A percentile compares a stretch with the other conserved stretches of the same genome.
Evolutionary conservation across 2,329 filamentous ascomycete species (phyloP).

Genomic region (Colletotrichum gigasporum): DNA sequence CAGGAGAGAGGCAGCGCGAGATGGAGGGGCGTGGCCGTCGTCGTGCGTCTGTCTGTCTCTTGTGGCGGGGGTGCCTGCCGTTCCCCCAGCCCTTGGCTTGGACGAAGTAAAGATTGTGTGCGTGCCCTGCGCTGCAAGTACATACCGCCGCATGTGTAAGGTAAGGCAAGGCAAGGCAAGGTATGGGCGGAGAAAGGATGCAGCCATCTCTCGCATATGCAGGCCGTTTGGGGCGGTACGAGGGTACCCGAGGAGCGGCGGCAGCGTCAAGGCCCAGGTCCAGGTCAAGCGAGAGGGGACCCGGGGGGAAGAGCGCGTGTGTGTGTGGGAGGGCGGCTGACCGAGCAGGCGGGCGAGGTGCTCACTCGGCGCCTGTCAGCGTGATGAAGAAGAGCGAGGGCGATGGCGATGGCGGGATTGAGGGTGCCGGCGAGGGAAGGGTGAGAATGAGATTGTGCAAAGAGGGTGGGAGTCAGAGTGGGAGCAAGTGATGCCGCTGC

Average conservation of each 20-base stretch:
- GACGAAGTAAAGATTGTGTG: constrained; percentile 28
- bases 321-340: neutral
- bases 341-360: neutral
- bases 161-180: constrained; percentile 2
- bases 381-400: neutral
- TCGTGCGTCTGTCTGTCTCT: constrained; percentile 18
- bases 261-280: neutral
- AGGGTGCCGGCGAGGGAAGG: no score
- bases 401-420: no score
- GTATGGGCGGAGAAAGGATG: constrained; percentile 19
- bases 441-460: no score
- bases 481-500: neutral
- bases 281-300: neutral
- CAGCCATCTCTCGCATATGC: constrained; percentile 33
- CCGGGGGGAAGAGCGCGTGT: neutral
- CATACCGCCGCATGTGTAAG: constrained; percentile 6
- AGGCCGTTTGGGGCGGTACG: constrained; percentile 28
- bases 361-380: no score
- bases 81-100: constrained; percentile 30
- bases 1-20: constrained; percentile 3
- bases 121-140: constrained; percentile 7
- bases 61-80: constrained; percentile 24
- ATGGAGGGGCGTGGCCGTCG: constrained; percentile 20
- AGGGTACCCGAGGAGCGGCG: constrained; percentile 19
- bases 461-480: no score